These are phyloP conservation scores for Ogataea nitratoaversa DNA, from an alignment of 805 yeast species.

Conservation along the genomic window DNA sequence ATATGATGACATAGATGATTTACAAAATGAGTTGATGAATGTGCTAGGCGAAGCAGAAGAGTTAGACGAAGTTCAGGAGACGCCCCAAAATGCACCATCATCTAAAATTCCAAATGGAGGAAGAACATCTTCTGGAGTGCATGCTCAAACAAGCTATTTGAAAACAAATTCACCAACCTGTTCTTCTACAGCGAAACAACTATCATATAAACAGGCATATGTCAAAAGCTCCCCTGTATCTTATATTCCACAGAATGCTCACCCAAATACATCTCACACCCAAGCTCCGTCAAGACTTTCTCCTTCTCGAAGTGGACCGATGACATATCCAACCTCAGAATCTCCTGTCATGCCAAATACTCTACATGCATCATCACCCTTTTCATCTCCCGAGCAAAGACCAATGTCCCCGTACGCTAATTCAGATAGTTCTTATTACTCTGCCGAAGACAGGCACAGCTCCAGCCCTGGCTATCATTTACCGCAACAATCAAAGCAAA, in stretches of 20 bases:
- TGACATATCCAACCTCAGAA: neutral
- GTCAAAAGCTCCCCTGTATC: too few species aligned
- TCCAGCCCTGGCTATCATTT: neutral
- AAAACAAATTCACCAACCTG: neutral
- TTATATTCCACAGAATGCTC: too few species aligned
- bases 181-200: neutral
- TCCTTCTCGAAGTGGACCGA: too few species aligned
- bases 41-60: slow-evolving; percentile 11
- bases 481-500: too few species aligned
- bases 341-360: neutral
- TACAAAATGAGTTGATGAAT: slow-evolving; percentile 25
- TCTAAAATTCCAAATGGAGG: neutral
- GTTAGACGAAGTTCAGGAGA: neutral
- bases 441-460: neutral
- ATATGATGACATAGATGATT: slow-evolving; percentile 24
- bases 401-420: neutral
- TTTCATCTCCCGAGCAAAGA: neutral
- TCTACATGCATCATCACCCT: neutral
- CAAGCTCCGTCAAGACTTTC: too few species aligned
- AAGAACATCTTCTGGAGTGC: neutral
- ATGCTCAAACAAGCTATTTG: neutral
- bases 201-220: too few species aligned
- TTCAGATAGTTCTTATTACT: slow-evolving; percentile 12
- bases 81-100: neutral
- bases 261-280: too few species aligned